Percentiles rank a stretch among this genome's conserved stretches.
Evolutionary conservation across 305 asterid species (phyloP).

Genomic region (Stenogyne calaminthoides): DNA sequence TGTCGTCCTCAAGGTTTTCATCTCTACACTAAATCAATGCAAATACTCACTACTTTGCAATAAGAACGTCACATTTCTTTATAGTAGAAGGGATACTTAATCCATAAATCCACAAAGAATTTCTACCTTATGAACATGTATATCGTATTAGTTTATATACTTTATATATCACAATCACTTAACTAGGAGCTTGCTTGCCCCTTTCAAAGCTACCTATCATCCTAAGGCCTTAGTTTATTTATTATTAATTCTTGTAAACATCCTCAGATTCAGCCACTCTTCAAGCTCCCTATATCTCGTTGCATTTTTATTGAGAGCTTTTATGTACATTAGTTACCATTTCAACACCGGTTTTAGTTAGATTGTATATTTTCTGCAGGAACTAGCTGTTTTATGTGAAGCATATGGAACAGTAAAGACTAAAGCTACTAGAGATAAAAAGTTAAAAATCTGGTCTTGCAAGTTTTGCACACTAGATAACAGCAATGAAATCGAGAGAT

Average conservation of each 20-base stretch:
- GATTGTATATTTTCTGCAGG: slow-evolving; percentile 40
- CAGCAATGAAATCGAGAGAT: slow-evolving; percentile 49
- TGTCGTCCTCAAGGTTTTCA: slow-evolving; percentile 14
- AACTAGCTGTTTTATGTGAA: slow-evolving; percentile 55
- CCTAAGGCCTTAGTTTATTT: not conserved
- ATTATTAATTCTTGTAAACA: not conserved
- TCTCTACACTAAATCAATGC: not conserved
- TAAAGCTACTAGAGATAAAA: slow-evolving; percentile 40
- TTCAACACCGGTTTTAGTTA: not conserved
- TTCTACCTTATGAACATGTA: not conserved
- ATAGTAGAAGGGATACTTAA: not conserved
- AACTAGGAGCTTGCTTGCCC: not conserved
- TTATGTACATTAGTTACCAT: not conserved
- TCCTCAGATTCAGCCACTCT: not conserved
- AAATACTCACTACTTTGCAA: not conserved
- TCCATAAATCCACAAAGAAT: not conserved
- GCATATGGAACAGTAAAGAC: slow-evolving; percentile 58
- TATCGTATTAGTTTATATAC: not conserved
- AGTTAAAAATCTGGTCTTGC: slow-evolving; percentile 61
- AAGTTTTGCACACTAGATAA: slow-evolving; percentile 76
- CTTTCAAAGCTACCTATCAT: not conserved
- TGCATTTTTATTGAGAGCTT: not conserved
- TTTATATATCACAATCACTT: not conserved
- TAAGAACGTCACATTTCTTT: not conserved
- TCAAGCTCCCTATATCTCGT: slow-evolving; percentile 4